phyloP scores from a whole-genome alignment of 2,329 filamentous ascomycete genomes.

The Phialocephala subalpina region DNA sequence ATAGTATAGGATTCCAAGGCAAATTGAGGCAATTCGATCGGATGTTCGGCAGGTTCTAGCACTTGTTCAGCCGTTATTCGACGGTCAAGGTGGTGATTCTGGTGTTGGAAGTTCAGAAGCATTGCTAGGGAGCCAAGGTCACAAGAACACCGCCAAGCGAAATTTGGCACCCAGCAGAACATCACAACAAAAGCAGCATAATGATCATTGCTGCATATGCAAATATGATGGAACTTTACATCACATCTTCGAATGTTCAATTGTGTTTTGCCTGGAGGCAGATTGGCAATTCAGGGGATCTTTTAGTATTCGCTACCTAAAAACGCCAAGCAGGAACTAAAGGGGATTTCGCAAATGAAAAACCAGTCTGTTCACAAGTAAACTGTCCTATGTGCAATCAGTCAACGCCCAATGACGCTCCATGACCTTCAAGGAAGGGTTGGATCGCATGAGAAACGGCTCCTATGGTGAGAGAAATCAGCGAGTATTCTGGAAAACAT shows the following conservation, averaged over 20 bases:
- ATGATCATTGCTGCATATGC: neutral
- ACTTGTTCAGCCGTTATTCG: neutral
- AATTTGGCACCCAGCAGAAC: neutral
- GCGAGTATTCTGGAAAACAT: conserved; percentile 35
- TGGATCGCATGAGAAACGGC: conserved; percentile 24
- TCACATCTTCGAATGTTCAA: neutral
- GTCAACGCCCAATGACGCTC: conserved; percentile 30
- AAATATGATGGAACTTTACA: neutral
- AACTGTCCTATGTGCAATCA: conserved; percentile 38
- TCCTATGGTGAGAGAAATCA: conserved; percentile 42
- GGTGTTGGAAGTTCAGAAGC: neutral
- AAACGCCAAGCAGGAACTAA: neutral
- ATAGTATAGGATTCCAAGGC: too few species aligned
- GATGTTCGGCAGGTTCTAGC: too few species aligned
- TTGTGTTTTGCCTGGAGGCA: neutral
- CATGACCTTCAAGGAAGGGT: conserved; percentile 21
- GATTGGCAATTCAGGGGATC: neutral
- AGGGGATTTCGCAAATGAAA: conserved; percentile 1
- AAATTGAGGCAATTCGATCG: too few species aligned
- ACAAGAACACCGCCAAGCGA: neutral
- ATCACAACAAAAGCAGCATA: neutral
- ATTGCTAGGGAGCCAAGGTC: neutral
- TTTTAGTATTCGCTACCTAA: conserved; percentile 13
- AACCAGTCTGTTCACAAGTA: conserved; percentile 22
- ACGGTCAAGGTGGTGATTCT: neutral